Conservation (phyloP, 129 eudicot species). For the Mikania micrantha region DNA sequence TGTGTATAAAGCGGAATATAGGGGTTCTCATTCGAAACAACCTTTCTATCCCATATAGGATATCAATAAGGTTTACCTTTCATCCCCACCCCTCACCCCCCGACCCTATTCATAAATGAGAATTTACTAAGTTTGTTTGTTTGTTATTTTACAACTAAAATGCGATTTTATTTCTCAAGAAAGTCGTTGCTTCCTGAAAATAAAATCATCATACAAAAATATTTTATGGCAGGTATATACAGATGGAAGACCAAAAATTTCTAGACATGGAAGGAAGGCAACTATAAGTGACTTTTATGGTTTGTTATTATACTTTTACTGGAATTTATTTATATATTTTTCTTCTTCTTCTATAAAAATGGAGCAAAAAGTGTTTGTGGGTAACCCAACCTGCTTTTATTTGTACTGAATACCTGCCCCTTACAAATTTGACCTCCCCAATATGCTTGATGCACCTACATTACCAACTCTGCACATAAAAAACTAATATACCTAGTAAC, state of each 20-base stretch:
- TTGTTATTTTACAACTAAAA: no score
- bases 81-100: no score
- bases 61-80: no score
- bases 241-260: constrained; percentile 57
- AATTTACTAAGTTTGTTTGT: no score
- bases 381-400: not conserved
- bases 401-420: not conserved
- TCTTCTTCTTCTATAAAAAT: not conserved
- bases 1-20: no score
- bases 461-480: no score
- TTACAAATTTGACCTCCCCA: not conserved
- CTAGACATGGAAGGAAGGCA: constrained; percentile 72
- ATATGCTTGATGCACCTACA: not conserved
- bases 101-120: no score
- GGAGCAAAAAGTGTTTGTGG: not conserved
- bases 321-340: not conserved
- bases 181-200: not conserved
- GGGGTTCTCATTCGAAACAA: no score
- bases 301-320: constrained; percentile 27
- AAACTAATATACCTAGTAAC: not conserved
- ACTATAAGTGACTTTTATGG: constrained; percentile 78
- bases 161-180: no score
- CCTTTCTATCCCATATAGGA: no score
- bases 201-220: not conserved
- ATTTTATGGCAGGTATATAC: constrained; percentile 50